Evolutionary conservation across 257 asterid species (phyloP).

Genomic region (Knoxia roxburghii): DNA sequence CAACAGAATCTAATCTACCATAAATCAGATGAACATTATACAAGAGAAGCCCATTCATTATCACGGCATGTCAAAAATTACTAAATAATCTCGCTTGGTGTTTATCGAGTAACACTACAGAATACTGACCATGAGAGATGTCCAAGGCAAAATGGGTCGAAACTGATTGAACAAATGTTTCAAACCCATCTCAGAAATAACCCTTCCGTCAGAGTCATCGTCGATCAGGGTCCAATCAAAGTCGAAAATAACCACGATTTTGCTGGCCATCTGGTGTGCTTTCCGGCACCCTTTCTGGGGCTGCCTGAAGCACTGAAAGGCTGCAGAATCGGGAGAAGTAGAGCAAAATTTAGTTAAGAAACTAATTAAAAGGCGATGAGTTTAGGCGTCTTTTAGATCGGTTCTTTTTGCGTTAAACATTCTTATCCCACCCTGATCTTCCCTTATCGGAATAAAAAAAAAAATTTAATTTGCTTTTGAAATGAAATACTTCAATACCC

Average conservation of each 20-base stretch:
- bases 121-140: slow-evolving; percentile 62
- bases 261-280: slow-evolving; percentile 29
- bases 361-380: not conserved
- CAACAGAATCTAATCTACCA: too few relatives aligned
- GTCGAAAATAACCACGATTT: slow-evolving; percentile 49
- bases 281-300: slow-evolving; percentile 11
- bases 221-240: slow-evolving; percentile 73
- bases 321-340: not conserved
- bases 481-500: too few relatives aligned
- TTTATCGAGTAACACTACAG: not conserved
- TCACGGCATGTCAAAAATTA: not conserved
- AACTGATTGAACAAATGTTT: slow-evolving; percentile 52
- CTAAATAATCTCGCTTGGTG: not conserved
- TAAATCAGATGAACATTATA: too few relatives aligned
- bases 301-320: not conserved
- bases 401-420: too few relatives aligned
- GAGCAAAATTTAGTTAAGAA: not conserved
- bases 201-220: slow-evolving; percentile 83
- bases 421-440: too few relatives aligned
- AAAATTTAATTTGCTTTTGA: too few relatives aligned
- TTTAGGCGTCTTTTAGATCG: not conserved
- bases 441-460: too few relatives aligned
- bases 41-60: too few relatives aligned
- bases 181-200: slow-evolving; percentile 54
- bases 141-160: slow-evolving; percentile 69